Evolutionary conservation across 2,329 filamentous ascomycete species (phyloP).

Genomic region (Talaromyces sp.): DNA sequence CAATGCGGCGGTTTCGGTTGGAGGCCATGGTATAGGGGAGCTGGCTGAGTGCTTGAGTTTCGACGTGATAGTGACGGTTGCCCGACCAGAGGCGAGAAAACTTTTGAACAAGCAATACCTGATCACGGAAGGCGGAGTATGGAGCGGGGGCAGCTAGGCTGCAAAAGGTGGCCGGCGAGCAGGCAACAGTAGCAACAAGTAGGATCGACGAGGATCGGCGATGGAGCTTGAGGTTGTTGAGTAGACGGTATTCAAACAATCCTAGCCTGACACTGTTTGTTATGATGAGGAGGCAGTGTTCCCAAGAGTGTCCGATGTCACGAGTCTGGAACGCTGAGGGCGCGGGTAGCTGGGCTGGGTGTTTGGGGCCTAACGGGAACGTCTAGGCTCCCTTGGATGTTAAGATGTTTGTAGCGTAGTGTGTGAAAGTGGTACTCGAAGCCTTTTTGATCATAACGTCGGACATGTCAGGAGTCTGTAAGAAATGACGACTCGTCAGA

Average conservation of each 20-base stretch:
- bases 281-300: neutral
- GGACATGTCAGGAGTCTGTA: neutral
- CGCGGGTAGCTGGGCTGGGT: neutral
- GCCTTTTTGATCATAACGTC: neutral
- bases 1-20: slow-evolving; percentile 52
- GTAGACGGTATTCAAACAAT: neutral
- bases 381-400: neutral
- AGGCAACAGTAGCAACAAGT: neutral
- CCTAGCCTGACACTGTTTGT: neutral
- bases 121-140: neutral
- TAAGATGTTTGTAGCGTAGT: neutral
- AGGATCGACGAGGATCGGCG: neutral
- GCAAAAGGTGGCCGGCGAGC: neutral
- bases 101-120: neutral
- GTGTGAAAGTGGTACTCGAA: neutral
- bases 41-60: neutral
- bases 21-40: slow-evolving; percentile 43
- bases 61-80: neutral
- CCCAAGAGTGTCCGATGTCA: neutral
- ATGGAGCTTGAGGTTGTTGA: neutral
- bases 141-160: neutral
- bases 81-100: neutral
- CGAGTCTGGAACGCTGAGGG: neutral
- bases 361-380: neutral
- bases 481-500: neutral